phyloP scores from a whole-genome alignment of 2,329 filamentous ascomycete species.

The Colletotrichum musicola region DNA sequence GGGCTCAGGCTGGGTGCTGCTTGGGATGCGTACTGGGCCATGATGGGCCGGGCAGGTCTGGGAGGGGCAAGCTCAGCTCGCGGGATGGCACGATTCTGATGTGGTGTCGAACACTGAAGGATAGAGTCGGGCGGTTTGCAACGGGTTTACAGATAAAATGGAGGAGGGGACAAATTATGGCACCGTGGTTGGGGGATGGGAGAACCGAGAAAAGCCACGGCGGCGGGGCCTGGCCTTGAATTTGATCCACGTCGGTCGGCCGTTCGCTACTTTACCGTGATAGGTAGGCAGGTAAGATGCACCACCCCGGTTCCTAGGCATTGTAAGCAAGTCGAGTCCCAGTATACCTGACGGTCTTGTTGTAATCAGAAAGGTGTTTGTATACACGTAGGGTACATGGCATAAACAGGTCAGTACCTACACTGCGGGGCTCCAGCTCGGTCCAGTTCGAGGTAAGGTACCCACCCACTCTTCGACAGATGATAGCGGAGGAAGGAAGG shows the following conservation, averaged over 20 bases:
- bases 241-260: conserved; percentile 17
- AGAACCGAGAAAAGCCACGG: conserved; percentile 32
- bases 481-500: too few relatives aligned
- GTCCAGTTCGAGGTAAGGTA: too few relatives aligned
- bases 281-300: too few relatives aligned
- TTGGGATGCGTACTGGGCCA: conserved; percentile 44
- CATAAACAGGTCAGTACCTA: too few relatives aligned
- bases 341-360: too few relatives aligned
- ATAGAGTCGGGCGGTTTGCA: conserved; percentile 48
- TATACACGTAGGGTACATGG: too few relatives aligned
- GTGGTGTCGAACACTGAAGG: conserved; percentile 28
- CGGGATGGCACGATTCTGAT: conserved; percentile 35
- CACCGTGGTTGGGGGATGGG: conserved; percentile 24
- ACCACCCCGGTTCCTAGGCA: too few relatives aligned
- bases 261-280: too few relatives aligned
- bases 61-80: conserved; percentile 19
- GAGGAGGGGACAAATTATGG: conserved; percentile 35
- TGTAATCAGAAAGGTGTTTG: too few relatives aligned
- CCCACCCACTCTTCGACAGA: too few relatives aligned
- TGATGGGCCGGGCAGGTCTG: conserved; percentile 39
- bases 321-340: too few relatives aligned
- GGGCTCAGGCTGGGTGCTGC: conserved; percentile 35
- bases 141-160: conserved; percentile 43
- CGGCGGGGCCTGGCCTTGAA: conserved; percentile 36
- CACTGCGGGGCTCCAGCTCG: too few relatives aligned